Evolutionary conservation across 1,139 yeast genomes (phyloP).

Genomic region (Entelexis sorbosivorans): DNA sequence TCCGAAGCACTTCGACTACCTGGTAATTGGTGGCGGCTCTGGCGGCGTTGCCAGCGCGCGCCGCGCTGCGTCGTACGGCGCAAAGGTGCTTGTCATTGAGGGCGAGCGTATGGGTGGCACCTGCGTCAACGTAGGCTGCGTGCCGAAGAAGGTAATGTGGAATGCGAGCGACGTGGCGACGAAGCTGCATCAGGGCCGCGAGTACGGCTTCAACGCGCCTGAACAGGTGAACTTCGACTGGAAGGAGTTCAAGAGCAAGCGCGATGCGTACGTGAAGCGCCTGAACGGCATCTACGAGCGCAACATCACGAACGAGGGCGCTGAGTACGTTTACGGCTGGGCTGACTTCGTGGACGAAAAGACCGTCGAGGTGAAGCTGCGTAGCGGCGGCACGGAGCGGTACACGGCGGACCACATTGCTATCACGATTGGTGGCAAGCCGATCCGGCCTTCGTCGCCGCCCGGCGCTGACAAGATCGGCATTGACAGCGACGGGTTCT

Average conservation of each 20-base stretch:
- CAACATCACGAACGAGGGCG: slow-evolving; percentile 78
- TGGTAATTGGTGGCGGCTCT: slow-evolving; percentile 98
- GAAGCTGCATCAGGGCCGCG: slow-evolving; percentile 61
- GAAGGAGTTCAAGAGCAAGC: slow-evolving; percentile 65
- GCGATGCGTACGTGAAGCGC: slow-evolving; percentile 82
- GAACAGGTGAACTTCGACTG: slow-evolving; percentile 57
- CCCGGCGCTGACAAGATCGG: slow-evolving; percentile 71
- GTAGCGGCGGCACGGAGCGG: slow-evolving; percentile 38
- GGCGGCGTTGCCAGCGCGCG: slow-evolving; percentile 98
- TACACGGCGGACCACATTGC: slow-evolving; percentile 74
- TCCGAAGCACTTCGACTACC: slow-evolving; percentile 64
- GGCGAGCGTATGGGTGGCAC: slow-evolving; percentile 83
- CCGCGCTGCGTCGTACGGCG: slow-evolving; percentile 90
- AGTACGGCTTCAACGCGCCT: slow-evolving; percentile 63
- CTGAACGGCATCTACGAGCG: slow-evolving; percentile 88
- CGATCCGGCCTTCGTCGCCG: slow-evolving; percentile 53
- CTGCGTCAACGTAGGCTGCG: slow-evolving; percentile 98
- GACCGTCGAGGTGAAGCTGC: slow-evolving; percentile 63
- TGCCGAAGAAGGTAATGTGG: slow-evolving; percentile 99
- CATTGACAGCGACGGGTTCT: slow-evolving; percentile 84
- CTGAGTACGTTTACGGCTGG: slow-evolving; percentile 77
- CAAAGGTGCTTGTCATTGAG: slow-evolving; percentile 73
- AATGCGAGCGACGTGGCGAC: slow-evolving; percentile 83
- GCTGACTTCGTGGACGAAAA: slow-evolving; percentile 55
- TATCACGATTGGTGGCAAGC: slow-evolving; percentile 89